Base-by-base conservation (phyloP, 139 green algal species). In the Volvox reticuliferus region DNA sequence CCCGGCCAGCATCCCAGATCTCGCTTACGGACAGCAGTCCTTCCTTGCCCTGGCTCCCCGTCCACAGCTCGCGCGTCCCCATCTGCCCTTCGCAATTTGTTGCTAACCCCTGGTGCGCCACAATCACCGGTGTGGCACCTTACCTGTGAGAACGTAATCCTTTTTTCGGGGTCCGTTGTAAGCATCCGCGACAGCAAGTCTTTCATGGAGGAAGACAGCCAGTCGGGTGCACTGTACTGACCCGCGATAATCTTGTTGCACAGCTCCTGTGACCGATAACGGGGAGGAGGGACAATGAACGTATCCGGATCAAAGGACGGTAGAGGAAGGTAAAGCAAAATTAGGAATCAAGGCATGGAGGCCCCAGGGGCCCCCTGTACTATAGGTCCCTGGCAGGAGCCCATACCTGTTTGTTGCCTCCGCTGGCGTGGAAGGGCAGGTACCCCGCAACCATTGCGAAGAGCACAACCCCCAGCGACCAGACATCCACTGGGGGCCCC, bases 391-490 rank as follows among this genome's bases (percentile, higher is more conserved):
- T 55, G 44, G 9, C 9, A 55, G 44, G 44, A 55, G 44, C 44
- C 44, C 91, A 9, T 79, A 92, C 92, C 92, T 94, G 92, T 89
- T 96, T 96, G 92, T 96, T 94, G 50, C 95, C 93, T 16, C 89
- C 91, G 33, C 92, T 94, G 75, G 94, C 93, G 91, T 98, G 96
- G 94, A 98, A 98, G 78, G 97, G 97, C 82, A 98, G 94, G 91
- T 96, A 96, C 35, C 97, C 97, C 0, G 92, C 92, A 86, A 99
- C 86, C 95, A 98, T 98, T 69, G 96, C 97, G 94, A 98, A 99
- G 76, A 98, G 93, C 89, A 99, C 96, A 17, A 99, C 93, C 20
- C 97, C 97, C 69, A 97, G 88, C 69, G 85, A 95, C 97, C 97
- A 99, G 68, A 98, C 95, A 92, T 99, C 97, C 90, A 93, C 90